A percentile compares a stretch with the other conserved stretches of the same genome.
These are phyloP conservation scores for Tephrocybe sp. DNA, from an alignment of 768 basidiomycete genomes.

Conservation along the genomic window DNA sequence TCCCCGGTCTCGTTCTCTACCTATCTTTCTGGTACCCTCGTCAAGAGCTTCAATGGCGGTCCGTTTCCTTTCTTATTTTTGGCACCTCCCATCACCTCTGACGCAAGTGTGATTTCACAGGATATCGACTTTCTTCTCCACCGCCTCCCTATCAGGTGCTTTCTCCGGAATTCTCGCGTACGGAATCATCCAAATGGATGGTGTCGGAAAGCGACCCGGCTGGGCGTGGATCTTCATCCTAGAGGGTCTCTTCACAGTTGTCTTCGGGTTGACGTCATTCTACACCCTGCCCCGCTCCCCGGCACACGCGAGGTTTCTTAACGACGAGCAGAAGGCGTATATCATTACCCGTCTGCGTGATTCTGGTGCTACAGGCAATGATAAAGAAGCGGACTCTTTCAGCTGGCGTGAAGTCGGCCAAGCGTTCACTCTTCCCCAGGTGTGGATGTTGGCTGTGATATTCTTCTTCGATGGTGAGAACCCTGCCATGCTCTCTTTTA, in stretches of 20 bases:
- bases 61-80: neutral
- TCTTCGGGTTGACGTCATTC: conserved; percentile 53
- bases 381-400: conserved; percentile 43
- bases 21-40: conserved; percentile 58
- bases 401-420: conserved; percentile 56
- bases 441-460: conserved; percentile 47
- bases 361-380: conserved; percentile 36
- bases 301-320: conserved; percentile 50
- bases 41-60: conserved; percentile 47
- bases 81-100: conserved; percentile 31
- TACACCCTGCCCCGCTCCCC: conserved; percentile 48
- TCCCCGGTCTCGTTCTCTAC: conserved; percentile 60
- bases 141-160: conserved; percentile 59
- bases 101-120: conserved; percentile 39
- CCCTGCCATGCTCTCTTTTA: too few relatives aligned
- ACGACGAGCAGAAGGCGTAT: conserved; percentile 46
- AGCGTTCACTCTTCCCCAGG: conserved; percentile 53
- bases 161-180: conserved; percentile 71
- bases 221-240: conserved; percentile 79
- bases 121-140: conserved; percentile 49
- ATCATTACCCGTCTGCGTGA: conserved; percentile 38
- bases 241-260: conserved; percentile 65
- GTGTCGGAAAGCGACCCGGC: conserved; percentile 49
- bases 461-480: conserved; percentile 53
- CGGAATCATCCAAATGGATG: conserved; percentile 65